phyloP scores from a whole-genome alignment of 139 green algal genomes.

The Eudorina sp. region DNA sequence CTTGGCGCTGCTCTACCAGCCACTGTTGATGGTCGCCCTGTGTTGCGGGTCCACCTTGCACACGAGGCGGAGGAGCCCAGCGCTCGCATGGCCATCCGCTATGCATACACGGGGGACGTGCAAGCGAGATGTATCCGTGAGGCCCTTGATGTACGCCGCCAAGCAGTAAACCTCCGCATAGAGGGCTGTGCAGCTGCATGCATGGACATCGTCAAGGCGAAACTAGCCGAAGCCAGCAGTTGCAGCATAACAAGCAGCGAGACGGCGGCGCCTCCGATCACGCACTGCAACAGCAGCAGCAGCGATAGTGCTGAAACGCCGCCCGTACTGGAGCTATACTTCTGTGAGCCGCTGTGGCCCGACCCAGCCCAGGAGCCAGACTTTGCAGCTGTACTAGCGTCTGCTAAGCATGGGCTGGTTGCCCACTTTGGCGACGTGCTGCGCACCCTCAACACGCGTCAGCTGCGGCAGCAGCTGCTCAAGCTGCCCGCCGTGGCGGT shows the following conservation, averaged over 20 bases:
- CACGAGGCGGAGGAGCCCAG: not conserved
- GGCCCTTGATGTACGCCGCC: not conserved
- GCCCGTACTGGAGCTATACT: slow-evolving; percentile 21
- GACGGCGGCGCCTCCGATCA: too few relatives aligned
- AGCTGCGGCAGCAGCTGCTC: not conserved
- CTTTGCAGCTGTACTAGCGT: not conserved
- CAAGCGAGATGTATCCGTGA: not conserved
- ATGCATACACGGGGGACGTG: slow-evolving; percentile 19
- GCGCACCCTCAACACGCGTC: not conserved
- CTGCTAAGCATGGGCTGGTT: not conserved
- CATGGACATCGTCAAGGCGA: not conserved
- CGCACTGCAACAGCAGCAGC: not conserved
- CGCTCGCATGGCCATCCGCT: slow-evolving; percentile 2
- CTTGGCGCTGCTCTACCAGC: not conserved
- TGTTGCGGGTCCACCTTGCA: not conserved
- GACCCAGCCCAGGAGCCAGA: not conserved
- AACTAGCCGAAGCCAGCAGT: not conserved
- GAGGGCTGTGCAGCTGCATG: slow-evolving; percentile 7
- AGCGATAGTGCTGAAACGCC: not conserved
- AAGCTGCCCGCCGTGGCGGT: not conserved
- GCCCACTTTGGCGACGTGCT: not conserved
- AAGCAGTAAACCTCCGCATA: slow-evolving; percentile 3
- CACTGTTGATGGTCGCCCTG: not conserved
- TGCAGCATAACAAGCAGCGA: too few relatives aligned
- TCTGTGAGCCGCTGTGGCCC: not conserved